A percentile compares a stretch with the other conserved stretches of the same genome.
Conservation (phyloP, 208 protist genomes). For the Trypanosoma caninum region DNA sequence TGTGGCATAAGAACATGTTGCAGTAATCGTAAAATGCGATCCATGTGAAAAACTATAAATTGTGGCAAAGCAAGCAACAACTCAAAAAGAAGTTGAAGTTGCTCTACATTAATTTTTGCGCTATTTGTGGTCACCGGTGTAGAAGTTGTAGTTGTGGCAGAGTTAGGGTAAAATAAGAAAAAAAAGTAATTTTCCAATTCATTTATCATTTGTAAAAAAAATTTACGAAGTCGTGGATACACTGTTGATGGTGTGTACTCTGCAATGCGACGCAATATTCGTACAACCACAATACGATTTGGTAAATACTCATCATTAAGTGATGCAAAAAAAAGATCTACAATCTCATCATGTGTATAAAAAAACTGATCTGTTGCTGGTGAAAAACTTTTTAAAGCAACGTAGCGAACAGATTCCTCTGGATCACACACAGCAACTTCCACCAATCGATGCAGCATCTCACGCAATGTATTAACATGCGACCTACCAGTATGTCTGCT, state of each 20-base stretch:
- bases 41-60: constrained; percentile 43
- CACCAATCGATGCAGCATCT: constrained; percentile 62
- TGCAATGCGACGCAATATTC: constrained; percentile 60
- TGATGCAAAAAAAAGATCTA: constrained; percentile 62
- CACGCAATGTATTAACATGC: constrained; percentile 61
- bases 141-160: neutral
- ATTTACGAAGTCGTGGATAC: constrained; percentile 66
- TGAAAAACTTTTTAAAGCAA: constrained; percentile 48
- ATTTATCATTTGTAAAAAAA: constrained; percentile 47
- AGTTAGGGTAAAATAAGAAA: neutral
- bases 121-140: too few species aligned
- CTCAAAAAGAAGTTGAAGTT: constrained; percentile 37
- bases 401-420: constrained; percentile 53
- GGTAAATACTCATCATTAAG: constrained; percentile 63
- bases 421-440: constrained; percentile 67
- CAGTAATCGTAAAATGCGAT: constrained; percentile 33
- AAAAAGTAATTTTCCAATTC: constrained; percentile 34
- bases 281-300: constrained; percentile 55
- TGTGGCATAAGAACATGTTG: constrained; percentile 36
- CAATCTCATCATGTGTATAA: constrained; percentile 50
- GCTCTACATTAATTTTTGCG: constrained; percentile 17
- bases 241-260: constrained; percentile 45
- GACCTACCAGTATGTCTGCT: constrained; percentile 48
- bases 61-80: constrained; percentile 26
- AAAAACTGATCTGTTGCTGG: constrained; percentile 62